Evolutionary conservation across 352 stramenopile species (phyloP), one percentile per base, ranked within the genome.

Genomic region (Pythium pyrilobum): DNA sequence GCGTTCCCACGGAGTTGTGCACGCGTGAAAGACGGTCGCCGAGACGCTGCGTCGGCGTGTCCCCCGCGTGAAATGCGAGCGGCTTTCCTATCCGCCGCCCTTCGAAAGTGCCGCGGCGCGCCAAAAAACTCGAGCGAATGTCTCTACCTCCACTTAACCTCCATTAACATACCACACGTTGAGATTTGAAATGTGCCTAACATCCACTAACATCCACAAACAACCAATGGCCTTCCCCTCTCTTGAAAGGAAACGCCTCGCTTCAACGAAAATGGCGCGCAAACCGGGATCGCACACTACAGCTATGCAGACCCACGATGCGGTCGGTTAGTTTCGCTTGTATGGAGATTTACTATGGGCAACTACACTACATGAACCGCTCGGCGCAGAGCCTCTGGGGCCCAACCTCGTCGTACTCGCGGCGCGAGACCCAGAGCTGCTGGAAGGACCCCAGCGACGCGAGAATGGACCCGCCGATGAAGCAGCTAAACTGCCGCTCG

Each of bases 381-480:
- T 89, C 67, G 5, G 72, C 71, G 34, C 75, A 88, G 32, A 96
- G 62, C 16, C 74, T 66, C 31, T 81, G 64, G 12, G 76, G 77
- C 33, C 85, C 85, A 25, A 80, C 60, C 60, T 96, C 85, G 8
- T 96, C 84, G 52, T 79, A 96, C 62, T 96, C 85, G 50, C 67
- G 67, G 57, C 86, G 87, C 21, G 85, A 93, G 56, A 95, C 71
- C 85, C 85, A 96, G 2, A 96, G 64, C 44, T 94, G 84, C 70
- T 96, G 83, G 62, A 96, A 96, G 5, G 84, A 92, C 8, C 83
- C 83, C 29, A 96, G 70, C 44, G 81, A 93, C 32, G 85, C 85
- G 24, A 96, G 67, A 48, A 96, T 92, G 43, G 80, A 92, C 18
- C 82, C 85, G 25, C 85, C 85, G 46, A 94, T 96, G 67, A 92